Percentiles rank a stretch among this genome's conserved stretches.
Evolutionary conservation across 2,329 filamentous ascomycete species (phyloP).

Genomic region (Fusarium setosum): DNA sequence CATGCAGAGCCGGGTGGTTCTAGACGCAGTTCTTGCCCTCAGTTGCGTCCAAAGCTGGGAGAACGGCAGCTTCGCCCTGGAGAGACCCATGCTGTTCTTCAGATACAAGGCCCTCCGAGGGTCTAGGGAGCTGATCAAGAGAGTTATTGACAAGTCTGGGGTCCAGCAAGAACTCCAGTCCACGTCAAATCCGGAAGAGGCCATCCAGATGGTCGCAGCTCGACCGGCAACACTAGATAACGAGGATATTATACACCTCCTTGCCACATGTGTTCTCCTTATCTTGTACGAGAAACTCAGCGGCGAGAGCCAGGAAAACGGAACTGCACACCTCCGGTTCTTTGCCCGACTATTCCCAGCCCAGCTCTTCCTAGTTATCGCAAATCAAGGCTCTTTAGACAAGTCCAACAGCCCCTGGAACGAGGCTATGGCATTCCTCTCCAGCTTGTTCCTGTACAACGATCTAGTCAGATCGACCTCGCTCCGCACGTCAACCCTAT

Average conservation of each 20-base stretch:
- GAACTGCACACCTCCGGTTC: constrained; percentile 19
- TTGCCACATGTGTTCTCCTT: constrained; percentile 26
- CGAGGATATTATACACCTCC: constrained; percentile 9
- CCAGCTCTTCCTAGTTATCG: background rate
- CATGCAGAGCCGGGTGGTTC: constrained; percentile 27
- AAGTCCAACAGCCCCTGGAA: background rate
- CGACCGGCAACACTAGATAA: background rate
- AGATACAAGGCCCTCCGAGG: constrained; percentile 27
- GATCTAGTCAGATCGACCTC: constrained; percentile 33
- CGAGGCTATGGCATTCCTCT: constrained; percentile 25
- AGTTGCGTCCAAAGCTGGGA: constrained; percentile 30
- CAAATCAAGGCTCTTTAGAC: background rate
- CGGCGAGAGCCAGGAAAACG: constrained; percentile 19
- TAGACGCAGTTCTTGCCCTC: constrained; percentile 25
- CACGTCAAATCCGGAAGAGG: background rate
- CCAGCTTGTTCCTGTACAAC: constrained; percentile 31
- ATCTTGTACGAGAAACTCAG: constrained; percentile 31
- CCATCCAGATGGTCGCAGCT: background rate
- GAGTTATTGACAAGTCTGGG: background rate
- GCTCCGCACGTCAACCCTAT: constrained; percentile 13
- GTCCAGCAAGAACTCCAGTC: background rate
- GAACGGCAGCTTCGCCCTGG: constrained; percentile 22
- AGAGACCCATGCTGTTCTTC: constrained; percentile 18
- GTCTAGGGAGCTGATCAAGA: background rate
- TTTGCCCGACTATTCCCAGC: constrained; percentile 13